Base-by-base conservation (phyloP, 139 green algal genomes). In the Chlorella sp. region DNA sequence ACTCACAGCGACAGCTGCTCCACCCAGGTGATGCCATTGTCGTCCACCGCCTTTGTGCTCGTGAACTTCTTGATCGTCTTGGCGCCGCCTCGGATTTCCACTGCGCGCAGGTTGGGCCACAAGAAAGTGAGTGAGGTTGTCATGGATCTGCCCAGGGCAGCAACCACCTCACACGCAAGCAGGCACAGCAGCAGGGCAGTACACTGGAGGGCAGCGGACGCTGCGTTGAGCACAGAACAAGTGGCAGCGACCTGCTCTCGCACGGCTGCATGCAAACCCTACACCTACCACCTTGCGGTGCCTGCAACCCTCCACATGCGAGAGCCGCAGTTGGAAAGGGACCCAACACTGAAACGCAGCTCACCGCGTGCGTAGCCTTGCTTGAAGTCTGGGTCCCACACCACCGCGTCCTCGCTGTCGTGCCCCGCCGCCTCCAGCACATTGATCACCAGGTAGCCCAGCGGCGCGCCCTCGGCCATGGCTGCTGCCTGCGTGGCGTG, bases 281-380 rank as follows among this genome's bases (percentile, higher is more conserved):
- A 1, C 36, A 14, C 32, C 32, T 41, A 20, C 64, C 46, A 8
- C 46, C 11, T 11, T 11, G 8, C 46, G 8, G 8, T 54, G 46
- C 46, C 46, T 54, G 46, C 46, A n/a, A n/a, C n/a, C n/a, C n/a
- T 30, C 60, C n/a, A 14, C 32, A 30, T 24, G 58, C 1, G 22
- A 30, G 60, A 8, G 60, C 60, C 14, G 19, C 2, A 28, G 60
- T 30, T 68, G n/a, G 60, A 17, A 9, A 22, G 24, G 26, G 54
- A 7, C 69, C 46, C 40, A 20, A 2, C 60, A 16, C 92, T 73
- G 72, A 92, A 92, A 44, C 38, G n/a, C 3, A 76, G 13, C 92
- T 73, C 74, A 92, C 93, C 92, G 82, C 95, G 95, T 11, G 95
- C 92, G 87, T 94, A 95, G 26, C 87, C 93, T 76, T 94, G 88